Evolutionary conservation across 257 asterid genomes (phyloP).

Genomic region (Coffea eugenioides): DNA sequence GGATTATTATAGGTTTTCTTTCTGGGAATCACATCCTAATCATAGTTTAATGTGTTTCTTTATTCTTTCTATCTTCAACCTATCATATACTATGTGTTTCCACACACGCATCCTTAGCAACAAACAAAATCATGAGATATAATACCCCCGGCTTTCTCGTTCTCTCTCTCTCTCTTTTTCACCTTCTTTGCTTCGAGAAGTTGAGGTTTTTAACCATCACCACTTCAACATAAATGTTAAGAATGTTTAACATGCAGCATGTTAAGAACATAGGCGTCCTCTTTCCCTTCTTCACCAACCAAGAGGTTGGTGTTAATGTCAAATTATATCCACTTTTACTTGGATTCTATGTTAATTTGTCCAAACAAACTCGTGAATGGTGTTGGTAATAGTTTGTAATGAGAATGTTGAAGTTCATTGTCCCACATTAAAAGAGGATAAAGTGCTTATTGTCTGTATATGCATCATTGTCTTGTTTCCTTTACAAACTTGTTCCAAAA

Average conservation of each 20-base stretch:
- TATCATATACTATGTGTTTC: neutral
- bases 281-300: neutral
- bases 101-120: neutral
- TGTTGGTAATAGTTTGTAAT: too few species aligned
- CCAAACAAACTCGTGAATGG: too few species aligned
- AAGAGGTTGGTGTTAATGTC: neutral
- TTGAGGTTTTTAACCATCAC: neutral
- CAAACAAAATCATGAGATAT: slow-evolving; percentile 15
- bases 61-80: slow-evolving; percentile 4
- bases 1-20: slow-evolving; percentile 13
- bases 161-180: neutral
- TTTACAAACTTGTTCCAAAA: too few species aligned
- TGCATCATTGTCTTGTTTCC: too few species aligned
- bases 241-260: neutral
- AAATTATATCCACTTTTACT: neutral
- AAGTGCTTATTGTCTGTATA: too few species aligned
- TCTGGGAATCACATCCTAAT: slow-evolving; percentile 21
- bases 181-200: slow-evolving; percentile 5
- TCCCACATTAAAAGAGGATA: too few species aligned
- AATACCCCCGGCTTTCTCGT: neutral
- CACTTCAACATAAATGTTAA: neutral
- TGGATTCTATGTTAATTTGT: too few species aligned
- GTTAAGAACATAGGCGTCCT: neutral
- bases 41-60: slow-evolving; percentile 14
- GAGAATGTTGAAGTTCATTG: too few species aligned